Evolutionary conservation across 306 rosid genomes (phyloP).

Genomic region (Lithocarpus polystachyus): DNA sequence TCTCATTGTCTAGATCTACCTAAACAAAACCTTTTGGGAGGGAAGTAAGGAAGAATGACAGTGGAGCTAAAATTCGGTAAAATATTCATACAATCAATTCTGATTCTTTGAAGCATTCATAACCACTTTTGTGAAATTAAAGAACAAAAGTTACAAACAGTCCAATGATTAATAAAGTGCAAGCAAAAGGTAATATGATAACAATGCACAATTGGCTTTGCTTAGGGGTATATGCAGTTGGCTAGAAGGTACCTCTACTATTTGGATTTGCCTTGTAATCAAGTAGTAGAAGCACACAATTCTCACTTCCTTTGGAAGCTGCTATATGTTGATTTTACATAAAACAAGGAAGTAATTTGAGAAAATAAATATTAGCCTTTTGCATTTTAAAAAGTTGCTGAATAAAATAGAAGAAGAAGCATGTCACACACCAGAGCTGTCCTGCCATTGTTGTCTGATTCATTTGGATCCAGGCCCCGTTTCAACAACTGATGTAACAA

Average conservation of each 20-base stretch:
- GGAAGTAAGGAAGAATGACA: not conserved
- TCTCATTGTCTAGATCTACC: not conserved
- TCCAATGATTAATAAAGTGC: not conserved
- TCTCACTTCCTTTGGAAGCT: constrained; percentile 65
- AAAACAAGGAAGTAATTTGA: not conserved
- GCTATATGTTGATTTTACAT: constrained; percentile 68
- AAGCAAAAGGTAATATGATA: not conserved
- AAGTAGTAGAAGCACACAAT: constrained; percentile 63
- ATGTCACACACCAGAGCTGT: constrained; percentile 69
- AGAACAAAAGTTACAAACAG: not conserved
- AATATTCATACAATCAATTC: not conserved
- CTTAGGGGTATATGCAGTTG: not conserved
- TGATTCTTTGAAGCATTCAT: not conserved
- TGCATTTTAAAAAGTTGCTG: not conserved
- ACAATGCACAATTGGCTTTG: not conserved
- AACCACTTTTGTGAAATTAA: not conserved
- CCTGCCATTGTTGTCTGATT: constrained; percentile 69
- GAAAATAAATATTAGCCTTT: not conserved
- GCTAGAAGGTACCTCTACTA: constrained; percentile 56
- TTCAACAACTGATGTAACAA: constrained; percentile 71
- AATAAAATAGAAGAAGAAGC: not conserved
- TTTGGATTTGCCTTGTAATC: constrained; percentile 76
- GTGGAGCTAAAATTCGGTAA: not conserved
- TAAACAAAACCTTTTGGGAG: not conserved
- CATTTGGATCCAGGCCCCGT: constrained; percentile 73